Conservation (phyloP, 2,329 filamentous ascomycete species). For the Madurella fahalii region DNA sequence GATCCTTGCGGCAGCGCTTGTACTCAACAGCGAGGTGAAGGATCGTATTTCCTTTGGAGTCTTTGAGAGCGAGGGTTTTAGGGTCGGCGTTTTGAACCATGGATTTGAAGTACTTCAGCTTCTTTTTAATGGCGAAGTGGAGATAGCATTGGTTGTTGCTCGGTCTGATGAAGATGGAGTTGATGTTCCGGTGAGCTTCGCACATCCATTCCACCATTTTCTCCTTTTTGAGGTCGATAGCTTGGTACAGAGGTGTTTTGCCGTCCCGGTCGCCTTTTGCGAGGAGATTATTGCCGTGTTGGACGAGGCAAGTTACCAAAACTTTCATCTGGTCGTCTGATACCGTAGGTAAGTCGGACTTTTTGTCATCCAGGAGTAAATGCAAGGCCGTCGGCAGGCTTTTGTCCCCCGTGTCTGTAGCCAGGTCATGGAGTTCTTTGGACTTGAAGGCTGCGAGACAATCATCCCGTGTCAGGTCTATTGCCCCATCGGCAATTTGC, state of each 20-base stretch:
- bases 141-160: slow-evolving; percentile 7
- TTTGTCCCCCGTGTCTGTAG: neutral
- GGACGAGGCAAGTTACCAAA: slow-evolving; percentile 1
- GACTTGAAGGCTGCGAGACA: neutral
- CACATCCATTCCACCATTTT: slow-evolving; percentile 9
- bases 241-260: slow-evolving; percentile 7
- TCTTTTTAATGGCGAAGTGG: slow-evolving; percentile 8
- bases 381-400: slow-evolving; percentile 2
- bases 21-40: slow-evolving; percentile 12
- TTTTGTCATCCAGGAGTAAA: neutral
- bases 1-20: slow-evolving; percentile 6
- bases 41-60: slow-evolving; percentile 3
- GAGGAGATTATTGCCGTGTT: slow-evolving; percentile 3
- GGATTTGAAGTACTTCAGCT: slow-evolving; percentile 6
- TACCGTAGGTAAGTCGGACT: neutral
- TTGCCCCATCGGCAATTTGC: neutral
- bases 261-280: slow-evolving; percentile 2
- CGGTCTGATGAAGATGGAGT: slow-evolving; percentile 4
- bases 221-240: slow-evolving; percentile 4
- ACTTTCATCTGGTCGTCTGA: slow-evolving; percentile 1
- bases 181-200: slow-evolving; percentile 7
- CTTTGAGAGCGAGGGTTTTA: slow-evolving; percentile 4
- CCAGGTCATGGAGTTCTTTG: slow-evolving; percentile 1
- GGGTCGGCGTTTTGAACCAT: slow-evolving; percentile 1
- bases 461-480: neutral